These are phyloP conservation scores for Ilyonectria mors-panacis DNA, from an alignment of 2,329 filamentous ascomycete genomes.

Conservation along the genomic window DNA sequence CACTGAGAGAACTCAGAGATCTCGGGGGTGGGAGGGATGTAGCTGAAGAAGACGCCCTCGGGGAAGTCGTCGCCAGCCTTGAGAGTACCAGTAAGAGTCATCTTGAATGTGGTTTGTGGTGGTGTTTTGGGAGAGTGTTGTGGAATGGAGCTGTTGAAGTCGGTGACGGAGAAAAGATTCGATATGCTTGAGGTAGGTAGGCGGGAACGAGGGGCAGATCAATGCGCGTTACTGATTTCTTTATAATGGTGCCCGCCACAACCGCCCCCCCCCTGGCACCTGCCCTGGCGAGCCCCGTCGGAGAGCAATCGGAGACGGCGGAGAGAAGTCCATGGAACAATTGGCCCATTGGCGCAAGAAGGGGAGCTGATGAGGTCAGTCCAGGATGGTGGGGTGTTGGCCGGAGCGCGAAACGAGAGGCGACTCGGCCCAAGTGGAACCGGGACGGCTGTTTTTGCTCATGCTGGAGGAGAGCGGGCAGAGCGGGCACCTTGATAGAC, in stretches of 20 bases:
- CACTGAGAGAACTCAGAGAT: slow-evolving; percentile 79
- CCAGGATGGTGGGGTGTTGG: slow-evolving; percentile 35
- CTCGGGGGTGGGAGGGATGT: slow-evolving; percentile 83
- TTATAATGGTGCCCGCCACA: slow-evolving; percentile 20
- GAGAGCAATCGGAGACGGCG: slow-evolving; percentile 41
- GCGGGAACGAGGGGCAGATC: slow-evolving; percentile 23
- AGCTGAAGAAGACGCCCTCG: slow-evolving; percentile 84
- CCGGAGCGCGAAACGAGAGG: slow-evolving; percentile 38
- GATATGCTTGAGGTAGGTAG: slow-evolving; percentile 22
- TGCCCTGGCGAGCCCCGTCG: slow-evolving; percentile 35
- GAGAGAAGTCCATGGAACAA: slow-evolving; percentile 41
- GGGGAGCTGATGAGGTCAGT: slow-evolving; percentile 46
- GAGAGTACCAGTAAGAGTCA: slow-evolving; percentile 69
- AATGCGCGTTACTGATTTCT: slow-evolving; percentile 17
- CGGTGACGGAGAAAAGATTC: slow-evolving; percentile 12
- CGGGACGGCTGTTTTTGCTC: slow-evolving; percentile 31
- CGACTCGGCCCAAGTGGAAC: slow-evolving; percentile 43
- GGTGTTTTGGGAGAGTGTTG: slow-evolving; percentile 15
- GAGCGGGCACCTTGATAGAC: slow-evolving; percentile 42
- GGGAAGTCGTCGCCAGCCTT: slow-evolving; percentile 90
- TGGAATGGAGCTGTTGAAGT: slow-evolving; percentile 9
- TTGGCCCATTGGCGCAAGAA: slow-evolving; percentile 39
- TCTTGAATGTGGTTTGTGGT: slow-evolving; percentile 45
- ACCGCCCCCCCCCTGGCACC: slow-evolving; percentile 19
- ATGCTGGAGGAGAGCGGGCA: slow-evolving; percentile 7